Evolutionary conservation across 257 asterid genomes (phyloP).

Genomic region (Jacaranda mimosifolia): DNA sequence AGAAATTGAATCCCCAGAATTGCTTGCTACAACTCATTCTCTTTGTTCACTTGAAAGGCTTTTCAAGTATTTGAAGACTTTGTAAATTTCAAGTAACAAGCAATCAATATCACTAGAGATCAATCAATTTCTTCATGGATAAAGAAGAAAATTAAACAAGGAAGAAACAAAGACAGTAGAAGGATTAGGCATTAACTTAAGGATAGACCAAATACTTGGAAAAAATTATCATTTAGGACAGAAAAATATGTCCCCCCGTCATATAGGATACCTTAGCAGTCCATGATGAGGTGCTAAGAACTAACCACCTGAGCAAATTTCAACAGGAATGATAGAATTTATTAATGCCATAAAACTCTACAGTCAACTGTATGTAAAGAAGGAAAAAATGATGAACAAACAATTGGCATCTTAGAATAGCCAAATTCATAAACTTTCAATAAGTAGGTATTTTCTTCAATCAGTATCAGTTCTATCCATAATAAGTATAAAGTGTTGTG

Average conservation of each 20-base stretch:
- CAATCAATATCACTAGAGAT: not conserved
- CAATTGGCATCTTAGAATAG: not conserved
- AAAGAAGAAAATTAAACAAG: not conserved
- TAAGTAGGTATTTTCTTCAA: not conserved
- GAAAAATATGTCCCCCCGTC: too few relatives aligned
- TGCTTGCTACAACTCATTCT: constrained; percentile 63
- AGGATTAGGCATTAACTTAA: not conserved
- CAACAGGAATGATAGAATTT: not conserved
- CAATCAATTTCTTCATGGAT: not conserved
- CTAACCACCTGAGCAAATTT: not conserved
- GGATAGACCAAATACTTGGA: not conserved
- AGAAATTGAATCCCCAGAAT: constrained; percentile 48
- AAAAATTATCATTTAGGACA: not conserved
- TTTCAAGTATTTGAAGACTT: too few relatives aligned
- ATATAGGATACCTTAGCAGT: not conserved
- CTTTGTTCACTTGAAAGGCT: constrained; percentile 62
- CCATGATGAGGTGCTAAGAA: constrained; percentile 1
- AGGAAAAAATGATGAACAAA: not conserved
- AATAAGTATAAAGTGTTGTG: not conserved
- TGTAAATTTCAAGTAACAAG: too few relatives aligned
- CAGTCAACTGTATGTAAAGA: not conserved
- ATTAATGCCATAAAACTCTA: not conserved
- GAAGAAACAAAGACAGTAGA: not conserved
- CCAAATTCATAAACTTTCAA: not conserved
- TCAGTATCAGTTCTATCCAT: not conserved